A percentile compares a stretch with the other conserved stretches of the same genome.
phyloP scores from a whole-genome alignment of 2,329 filamentous ascomycete species.

The Exophiala sp. region DNA sequence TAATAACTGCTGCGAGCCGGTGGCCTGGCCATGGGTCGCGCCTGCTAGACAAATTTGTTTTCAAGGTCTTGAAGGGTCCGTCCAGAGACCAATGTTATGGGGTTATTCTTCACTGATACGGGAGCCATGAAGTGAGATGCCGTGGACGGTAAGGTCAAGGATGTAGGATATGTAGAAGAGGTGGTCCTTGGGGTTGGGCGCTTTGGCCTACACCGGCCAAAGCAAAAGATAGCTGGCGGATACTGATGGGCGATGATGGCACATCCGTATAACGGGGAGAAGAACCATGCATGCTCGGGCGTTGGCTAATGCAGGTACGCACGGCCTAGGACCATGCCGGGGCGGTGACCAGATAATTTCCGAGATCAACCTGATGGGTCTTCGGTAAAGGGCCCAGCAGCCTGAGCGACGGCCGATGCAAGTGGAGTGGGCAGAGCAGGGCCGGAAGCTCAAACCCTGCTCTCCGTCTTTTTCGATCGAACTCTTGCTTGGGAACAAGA shows the following conservation, averaged over 20 bases:
- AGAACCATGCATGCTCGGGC: slow-evolving; percentile 6
- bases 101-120: neutral
- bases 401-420: no score
- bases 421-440: neutral
- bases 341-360: slow-evolving; percentile 21
- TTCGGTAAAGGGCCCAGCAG: neutral
- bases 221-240: neutral
- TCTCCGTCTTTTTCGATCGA: slow-evolving; percentile 5
- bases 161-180: no score
- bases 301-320: slow-evolving; percentile 11
- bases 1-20: slow-evolving; percentile 1
- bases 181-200: neutral
- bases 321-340: neutral
- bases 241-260: neutral
- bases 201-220: no score
- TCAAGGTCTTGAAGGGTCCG: neutral
- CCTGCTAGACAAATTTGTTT: neutral
- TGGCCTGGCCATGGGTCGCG: neutral
- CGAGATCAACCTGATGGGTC: slow-evolving; percentile 18
- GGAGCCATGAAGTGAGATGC: no score
- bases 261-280: slow-evolving; percentile 8
- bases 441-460: neutral
- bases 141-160: no score
- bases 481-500: neutral
- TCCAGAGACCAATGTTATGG: neutral